These are phyloP conservation scores for Penicillium sp. DNA, from an alignment of 2,329 filamentous ascomycete genomes.

Conservation along the genomic window DNA sequence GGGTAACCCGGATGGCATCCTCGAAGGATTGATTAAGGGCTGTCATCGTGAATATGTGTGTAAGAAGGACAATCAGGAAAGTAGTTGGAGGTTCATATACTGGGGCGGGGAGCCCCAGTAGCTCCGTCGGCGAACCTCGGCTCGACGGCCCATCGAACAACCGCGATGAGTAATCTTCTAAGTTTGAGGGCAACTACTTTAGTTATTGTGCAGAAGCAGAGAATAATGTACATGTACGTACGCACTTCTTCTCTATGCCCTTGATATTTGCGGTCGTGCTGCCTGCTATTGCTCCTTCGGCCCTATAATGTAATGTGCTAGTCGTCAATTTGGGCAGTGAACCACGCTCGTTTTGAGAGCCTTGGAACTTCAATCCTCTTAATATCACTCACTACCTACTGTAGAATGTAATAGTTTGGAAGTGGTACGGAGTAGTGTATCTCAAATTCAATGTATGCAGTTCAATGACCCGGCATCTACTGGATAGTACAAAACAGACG, in stretches of 20 bases:
- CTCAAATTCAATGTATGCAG: background rate
- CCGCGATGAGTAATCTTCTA: background rate
- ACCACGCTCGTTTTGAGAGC: too few species aligned
- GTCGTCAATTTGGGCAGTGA: too few species aligned
- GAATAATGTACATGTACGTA: too few species aligned
- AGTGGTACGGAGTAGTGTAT: background rate
- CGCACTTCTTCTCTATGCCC: too few species aligned
- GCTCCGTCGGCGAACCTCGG: conserved; percentile 9
- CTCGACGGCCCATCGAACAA: background rate
- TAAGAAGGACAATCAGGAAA: background rate
- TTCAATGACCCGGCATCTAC: background rate
- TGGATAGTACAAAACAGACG: background rate
- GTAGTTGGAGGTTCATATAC: background rate
- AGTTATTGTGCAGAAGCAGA: background rate
- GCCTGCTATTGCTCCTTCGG: too few species aligned
- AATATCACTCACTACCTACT: too few species aligned
- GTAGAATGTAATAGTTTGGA: background rate
- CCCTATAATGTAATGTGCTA: too few species aligned
- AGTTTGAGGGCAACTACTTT: too few species aligned
- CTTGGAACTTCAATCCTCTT: too few species aligned
- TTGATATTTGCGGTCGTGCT: too few species aligned
- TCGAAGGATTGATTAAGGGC: conserved; percentile 31
- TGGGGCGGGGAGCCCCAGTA: background rate
- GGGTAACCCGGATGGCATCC: conserved; percentile 37
- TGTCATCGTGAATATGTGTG: conserved; percentile 8